Base-by-base conservation (phyloP, 208 protist genomes). In the Herpetomonas muscarum region DNA sequence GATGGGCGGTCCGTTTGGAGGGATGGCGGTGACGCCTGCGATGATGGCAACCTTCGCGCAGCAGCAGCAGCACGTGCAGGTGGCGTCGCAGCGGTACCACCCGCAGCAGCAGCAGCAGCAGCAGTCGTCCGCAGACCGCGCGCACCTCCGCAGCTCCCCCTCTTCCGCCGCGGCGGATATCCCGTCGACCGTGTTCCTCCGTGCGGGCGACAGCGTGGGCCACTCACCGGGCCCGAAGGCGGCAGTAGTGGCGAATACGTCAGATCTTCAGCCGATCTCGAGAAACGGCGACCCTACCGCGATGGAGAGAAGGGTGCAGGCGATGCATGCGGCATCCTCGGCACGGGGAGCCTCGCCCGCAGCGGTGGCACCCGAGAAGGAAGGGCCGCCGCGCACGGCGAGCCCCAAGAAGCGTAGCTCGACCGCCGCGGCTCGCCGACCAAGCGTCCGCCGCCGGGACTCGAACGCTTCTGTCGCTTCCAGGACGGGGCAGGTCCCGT, bases 1-100 rank as follows among this genome's bases (percentile, higher is more conserved):
- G 13, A 47, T 47, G 3, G 67, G 65, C 22, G 42, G 28, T 15
- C 25, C 21, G 32, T 48, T 19, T 4, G 24, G 13, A 31, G 30
- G n/a, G n/a, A n/a, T n/a, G n/a, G n/a, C n/a, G n/a, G n/a, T n/a
- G n/a, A n/a, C n/a, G n/a, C n/a, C n/a, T n/a, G n/a, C n/a, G n/a
- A n/a, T n/a, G n/a, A n/a, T n/a, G n/a, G n/a, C n/a, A n/a, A n/a
- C n/a, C n/a, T n/a, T n/a, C n/a, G n/a, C n/a, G n/a, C n/a, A n/a
- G n/a, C n/a, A n/a, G n/a, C n/a, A n/a, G n/a, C n/a, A n/a, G n/a
- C n/a, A n/a, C n/a, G n/a, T n/a, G n/a, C n/a, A n/a, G n/a, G n/a
- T n/a, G n/a, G n/a, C n/a, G n/a, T n/a, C n/a, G n/a, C n/a, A n/a
- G n/a, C n/a, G n/a, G n/a, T n/a, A n/a, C n/a, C n/a, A n/a, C n/a